Percentiles rank a stretch among this genome's conserved stretches.
Evolutionary conservation across 306 rosid species (phyloP).

Genomic region (Prunus dulcis): DNA sequence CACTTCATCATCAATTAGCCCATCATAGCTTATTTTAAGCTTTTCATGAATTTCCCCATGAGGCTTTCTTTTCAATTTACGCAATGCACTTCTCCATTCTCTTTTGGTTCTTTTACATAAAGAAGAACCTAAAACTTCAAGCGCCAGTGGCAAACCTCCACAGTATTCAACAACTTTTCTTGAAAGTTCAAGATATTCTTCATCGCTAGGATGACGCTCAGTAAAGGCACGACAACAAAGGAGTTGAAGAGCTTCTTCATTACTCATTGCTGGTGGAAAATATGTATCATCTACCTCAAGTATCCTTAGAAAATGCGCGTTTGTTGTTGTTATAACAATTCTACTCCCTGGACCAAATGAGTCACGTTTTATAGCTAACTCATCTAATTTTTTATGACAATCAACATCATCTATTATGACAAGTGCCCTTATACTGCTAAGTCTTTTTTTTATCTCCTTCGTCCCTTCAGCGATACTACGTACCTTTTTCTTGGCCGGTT

Average conservation of each 20-base stretch:
- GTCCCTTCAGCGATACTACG: neutral
- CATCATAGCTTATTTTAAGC: conserved; percentile 24
- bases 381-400: neutral
- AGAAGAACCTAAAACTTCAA: conserved; percentile 35
- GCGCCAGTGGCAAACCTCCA: conserved; percentile 43
- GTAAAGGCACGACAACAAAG: conserved; percentile 33
- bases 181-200: conserved; percentile 6
- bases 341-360: conserved; percentile 28
- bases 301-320: neutral
- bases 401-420: conserved; percentile 19
- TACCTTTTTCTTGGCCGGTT: neutral
- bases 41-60: conserved; percentile 12
- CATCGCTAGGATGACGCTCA: neutral
- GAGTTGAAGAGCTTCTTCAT: conserved; percentile 20
- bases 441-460: neutral
- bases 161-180: conserved; percentile 8
- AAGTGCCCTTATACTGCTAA: neutral
- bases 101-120: neutral
- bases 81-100: conserved; percentile 26
- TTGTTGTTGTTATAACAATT: conserved; percentile 25
- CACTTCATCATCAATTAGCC: neutral
- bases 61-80: conserved; percentile 23
- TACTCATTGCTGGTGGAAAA: neutral
- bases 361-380: neutral
- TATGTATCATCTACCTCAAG: neutral